Evolutionary conservation across 306 rosid genomes (phyloP).

Genomic region (Macrotyloma uniflorum): DNA sequence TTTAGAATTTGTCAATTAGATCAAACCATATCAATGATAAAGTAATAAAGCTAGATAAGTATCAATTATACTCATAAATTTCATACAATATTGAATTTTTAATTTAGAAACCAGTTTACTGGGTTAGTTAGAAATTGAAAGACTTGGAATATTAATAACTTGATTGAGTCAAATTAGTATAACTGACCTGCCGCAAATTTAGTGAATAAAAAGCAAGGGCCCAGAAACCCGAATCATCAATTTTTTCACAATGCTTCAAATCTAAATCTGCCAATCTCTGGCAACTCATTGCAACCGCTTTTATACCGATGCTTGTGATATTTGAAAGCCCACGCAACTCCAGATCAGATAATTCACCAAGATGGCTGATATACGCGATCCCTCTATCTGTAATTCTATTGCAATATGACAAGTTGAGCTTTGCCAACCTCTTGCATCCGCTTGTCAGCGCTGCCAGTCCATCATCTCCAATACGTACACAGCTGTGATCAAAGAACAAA

Average conservation of each 20-base stretch:
- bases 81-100: background rate
- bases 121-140: background rate
- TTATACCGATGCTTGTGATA: conserved; percentile 58
- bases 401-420: conserved; percentile 73
- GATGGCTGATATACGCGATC: conserved; percentile 48
- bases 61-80: conserved; percentile 9
- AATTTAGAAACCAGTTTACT: background rate
- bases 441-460: conserved; percentile 58
- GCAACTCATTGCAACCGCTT: conserved; percentile 56
- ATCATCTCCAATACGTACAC: conserved; percentile 62
- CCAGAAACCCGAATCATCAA: conserved; percentile 67
- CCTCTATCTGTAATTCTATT: conserved; percentile 60
- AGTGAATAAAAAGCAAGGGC: conserved; percentile 58
- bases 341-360: conserved; percentile 53
- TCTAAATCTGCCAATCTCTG: conserved; percentile 64
- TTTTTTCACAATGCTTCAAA: conserved; percentile 59
- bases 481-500: conserved; percentile 50
- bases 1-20: conserved; percentile 17
- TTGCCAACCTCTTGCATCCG: conserved; percentile 59
- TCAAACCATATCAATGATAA: background rate
- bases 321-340: conserved; percentile 65
- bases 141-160: background rate
- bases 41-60: conserved; percentile 21
- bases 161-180: background rate
- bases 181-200: conserved; percentile 62